Percentiles rank a stretch among this genome's conserved stretches.
Evolutionary conservation across 208 protist species (phyloP).

Genomic region (Trypanosoma melophagium): DNA sequence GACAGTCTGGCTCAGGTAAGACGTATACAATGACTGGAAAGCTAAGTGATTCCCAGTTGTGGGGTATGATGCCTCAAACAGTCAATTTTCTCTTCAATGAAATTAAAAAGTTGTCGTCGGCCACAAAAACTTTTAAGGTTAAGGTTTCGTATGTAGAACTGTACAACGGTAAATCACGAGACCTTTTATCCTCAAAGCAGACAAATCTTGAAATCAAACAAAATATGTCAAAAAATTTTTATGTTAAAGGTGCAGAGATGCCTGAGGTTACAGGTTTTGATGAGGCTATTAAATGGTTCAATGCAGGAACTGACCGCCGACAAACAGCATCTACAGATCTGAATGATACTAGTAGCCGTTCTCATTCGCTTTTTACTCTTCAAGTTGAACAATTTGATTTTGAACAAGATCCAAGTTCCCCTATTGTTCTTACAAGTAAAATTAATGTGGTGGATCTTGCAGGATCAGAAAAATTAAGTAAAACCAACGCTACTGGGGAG

Average conservation of each 20-base stretch:
- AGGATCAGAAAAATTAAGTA: slow-evolving; percentile 91
- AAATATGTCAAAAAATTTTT: slow-evolving; percentile 92
- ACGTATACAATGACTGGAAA: slow-evolving; percentile 92
- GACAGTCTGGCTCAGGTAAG: slow-evolving; percentile 92
- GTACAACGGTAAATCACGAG: slow-evolving; percentile 90
- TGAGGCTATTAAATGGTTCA: slow-evolving; percentile 86
- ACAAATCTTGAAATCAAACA: slow-evolving; percentile 90
- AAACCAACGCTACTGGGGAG: slow-evolving; percentile 92
- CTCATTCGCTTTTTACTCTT: slow-evolving; percentile 91
- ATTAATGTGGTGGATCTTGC: slow-evolving; percentile 95
- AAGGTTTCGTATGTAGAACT: slow-evolving; percentile 89
- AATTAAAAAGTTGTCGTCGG: slow-evolving; percentile 79
- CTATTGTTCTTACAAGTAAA: slow-evolving; percentile 86
- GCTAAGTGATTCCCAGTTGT: slow-evolving; percentile 65
- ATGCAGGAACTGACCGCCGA: slow-evolving; percentile 82
- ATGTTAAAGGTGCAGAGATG: slow-evolving; percentile 89
- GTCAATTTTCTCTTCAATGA: slow-evolving; percentile 87
- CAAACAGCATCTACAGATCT: slow-evolving; percentile 90
- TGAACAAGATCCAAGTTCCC: slow-evolving; percentile 80
- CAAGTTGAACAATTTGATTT: slow-evolving; percentile 88
- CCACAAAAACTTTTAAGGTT: slow-evolving; percentile 87
- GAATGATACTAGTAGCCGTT: slow-evolving; percentile 89
- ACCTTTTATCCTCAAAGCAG: slow-evolving; percentile 80
- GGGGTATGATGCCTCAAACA: slow-evolving; percentile 92
- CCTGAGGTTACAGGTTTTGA: slow-evolving; percentile 84